Percentiles rank a stretch among this genome's conserved stretches.
These are phyloP conservation scores for Alternaria metachromatica DNA, from an alignment of 2,329 filamentous ascomycete genomes.

Conservation along the genomic window DNA sequence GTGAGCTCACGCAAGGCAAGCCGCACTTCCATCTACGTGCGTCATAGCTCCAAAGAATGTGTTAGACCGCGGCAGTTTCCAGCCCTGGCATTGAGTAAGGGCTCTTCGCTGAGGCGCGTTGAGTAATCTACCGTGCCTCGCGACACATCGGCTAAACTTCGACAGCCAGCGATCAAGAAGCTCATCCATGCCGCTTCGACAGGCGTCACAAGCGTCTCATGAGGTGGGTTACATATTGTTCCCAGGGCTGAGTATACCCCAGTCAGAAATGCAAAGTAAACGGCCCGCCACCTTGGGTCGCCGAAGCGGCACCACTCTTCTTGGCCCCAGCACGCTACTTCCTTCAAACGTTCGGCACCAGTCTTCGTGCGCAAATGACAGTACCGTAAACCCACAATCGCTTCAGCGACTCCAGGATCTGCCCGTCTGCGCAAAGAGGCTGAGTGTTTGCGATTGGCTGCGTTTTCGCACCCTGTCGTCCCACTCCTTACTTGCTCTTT, in stretches of 20 bases:
- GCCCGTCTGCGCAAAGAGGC: constrained; percentile 18
- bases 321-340: constrained; percentile 29
- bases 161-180: background rate
- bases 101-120: constrained; percentile 4
- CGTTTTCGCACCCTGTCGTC: constrained; percentile 22
- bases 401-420: constrained; percentile 27
- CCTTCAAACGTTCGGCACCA: constrained; percentile 26
- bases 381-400: constrained; percentile 35
- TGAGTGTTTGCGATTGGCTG: constrained; percentile 23
- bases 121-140: constrained; percentile 8
- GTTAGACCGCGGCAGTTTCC: constrained; percentile 21
- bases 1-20: constrained; percentile 22
- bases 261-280: constrained; percentile 23
- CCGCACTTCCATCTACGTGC: constrained; percentile 20
- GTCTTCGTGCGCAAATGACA: constrained; percentile 43
- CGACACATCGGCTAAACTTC: background rate
- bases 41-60: constrained; percentile 29
- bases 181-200: background rate
- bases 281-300: constrained; percentile 34
- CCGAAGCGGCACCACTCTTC: constrained; percentile 26
- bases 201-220: background rate
- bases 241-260: constrained; percentile 13
- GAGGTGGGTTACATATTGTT: constrained; percentile 1
- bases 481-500: constrained; percentile 27
- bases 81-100: constrained; percentile 14